Evolutionary conservation across 2,329 filamentous ascomycete species (phyloP).

Genomic region (Colletotrichum horii): DNA sequence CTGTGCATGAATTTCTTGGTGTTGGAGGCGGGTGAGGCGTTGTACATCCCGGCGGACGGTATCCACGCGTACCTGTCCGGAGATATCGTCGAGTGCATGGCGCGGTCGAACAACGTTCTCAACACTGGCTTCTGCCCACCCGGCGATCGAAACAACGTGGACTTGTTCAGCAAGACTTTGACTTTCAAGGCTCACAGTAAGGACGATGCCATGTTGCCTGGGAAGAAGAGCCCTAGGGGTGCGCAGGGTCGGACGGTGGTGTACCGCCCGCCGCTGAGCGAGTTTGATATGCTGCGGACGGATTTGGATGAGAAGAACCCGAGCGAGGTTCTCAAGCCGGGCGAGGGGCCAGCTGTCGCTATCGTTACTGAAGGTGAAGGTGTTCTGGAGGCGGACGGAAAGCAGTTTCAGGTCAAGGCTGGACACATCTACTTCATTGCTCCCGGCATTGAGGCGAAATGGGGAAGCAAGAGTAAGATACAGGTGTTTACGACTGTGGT

Average conservation of each 20-base stretch:
- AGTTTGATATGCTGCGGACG: conserved; percentile 73
- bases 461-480: conserved; percentile 34
- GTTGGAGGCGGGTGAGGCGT: conserved; percentile 67
- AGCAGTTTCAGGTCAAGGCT: conserved; percentile 59
- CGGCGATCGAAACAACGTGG: conserved; percentile 66
- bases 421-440: conserved; percentile 73
- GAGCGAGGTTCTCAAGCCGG: conserved; percentile 58
- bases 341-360: conserved; percentile 67
- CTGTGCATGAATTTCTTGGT: conserved; percentile 77
- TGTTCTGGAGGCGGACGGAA: conserved; percentile 57
- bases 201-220: conserved; percentile 59
- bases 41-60: conserved; percentile 76
- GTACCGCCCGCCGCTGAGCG: conserved; percentile 71
- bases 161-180: conserved; percentile 66
- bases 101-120: conserved; percentile 75
- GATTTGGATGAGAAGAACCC: conserved; percentile 62
- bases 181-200: conserved; percentile 67
- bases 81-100: conserved; percentile 82
- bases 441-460: conserved; percentile 46
- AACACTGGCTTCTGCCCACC: conserved; percentile 77
- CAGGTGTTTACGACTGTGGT: conserved; percentile 42
- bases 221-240: conserved; percentile 41
- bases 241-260: conserved; percentile 64
- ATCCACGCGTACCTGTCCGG: conserved; percentile 77
- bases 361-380: conserved; percentile 67